Evolutionary conservation across 495 filamentous ascomycete genomes (phyloP).

Genomic region (Aspergillus bertholletiae): DNA sequence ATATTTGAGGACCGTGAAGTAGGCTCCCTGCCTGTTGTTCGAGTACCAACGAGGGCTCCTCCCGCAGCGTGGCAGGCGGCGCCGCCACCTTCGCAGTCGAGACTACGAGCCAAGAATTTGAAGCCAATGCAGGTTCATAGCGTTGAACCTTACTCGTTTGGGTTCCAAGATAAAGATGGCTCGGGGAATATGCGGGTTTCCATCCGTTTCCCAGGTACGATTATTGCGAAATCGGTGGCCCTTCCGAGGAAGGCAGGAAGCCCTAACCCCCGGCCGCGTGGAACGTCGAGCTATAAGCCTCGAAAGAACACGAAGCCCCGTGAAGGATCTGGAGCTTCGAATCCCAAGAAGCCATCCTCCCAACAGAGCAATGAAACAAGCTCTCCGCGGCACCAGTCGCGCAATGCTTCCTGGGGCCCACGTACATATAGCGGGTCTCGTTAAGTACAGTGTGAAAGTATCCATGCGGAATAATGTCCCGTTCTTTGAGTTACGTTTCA

Average conservation of each 20-base stretch:
- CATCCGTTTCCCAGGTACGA: constrained; percentile 36
- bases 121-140: constrained; percentile 41
- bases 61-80: constrained; percentile 49
- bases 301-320: constrained; percentile 35
- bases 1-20: constrained; percentile 82
- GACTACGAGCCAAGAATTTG: constrained; percentile 30
- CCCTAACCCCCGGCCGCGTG: constrained; percentile 24
- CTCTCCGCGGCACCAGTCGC: constrained; percentile 29
- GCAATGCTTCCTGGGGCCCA: constrained; percentile 32
- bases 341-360: constrained; percentile 25
- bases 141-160: constrained; percentile 32
- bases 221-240: constrained; percentile 23
- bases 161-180: constrained; percentile 32
- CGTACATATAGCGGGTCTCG: constrained; percentile 20
- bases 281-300: constrained; percentile 27
- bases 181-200: constrained; percentile 29
- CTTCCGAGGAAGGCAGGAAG: constrained; percentile 29
- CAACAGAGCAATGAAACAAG: constrained; percentile 22
- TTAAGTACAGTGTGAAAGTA: constrained; percentile 5
- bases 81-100: constrained; percentile 26
- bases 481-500: constrained; percentile 5
- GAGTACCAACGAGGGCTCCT: constrained; percentile 59
- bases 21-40: constrained; percentile 68
- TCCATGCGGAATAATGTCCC: constrained; percentile 4
- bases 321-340: constrained; percentile 21